Evolutionary conservation across 306 rosid species (phyloP).

Genomic region (Castanea mollissima): DNA sequence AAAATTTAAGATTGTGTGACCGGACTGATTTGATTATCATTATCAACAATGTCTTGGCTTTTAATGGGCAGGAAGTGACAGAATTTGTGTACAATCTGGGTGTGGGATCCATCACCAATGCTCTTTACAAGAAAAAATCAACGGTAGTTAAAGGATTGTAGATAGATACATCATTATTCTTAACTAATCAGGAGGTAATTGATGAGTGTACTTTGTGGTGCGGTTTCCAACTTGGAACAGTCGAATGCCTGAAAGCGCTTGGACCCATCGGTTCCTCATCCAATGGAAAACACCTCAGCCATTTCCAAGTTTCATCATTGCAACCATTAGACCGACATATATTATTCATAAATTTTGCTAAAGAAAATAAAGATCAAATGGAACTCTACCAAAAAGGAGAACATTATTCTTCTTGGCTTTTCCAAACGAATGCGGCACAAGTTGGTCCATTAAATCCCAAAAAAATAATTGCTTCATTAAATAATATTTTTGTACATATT

Average conservation of each 20-base stretch:
- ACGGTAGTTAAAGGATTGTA: not conserved
- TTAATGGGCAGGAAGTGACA: too few relatives aligned
- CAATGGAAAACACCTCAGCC: conserved; percentile 9
- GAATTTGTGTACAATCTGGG: too few relatives aligned
- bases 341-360: not conserved
- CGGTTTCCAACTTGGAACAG: not conserved
- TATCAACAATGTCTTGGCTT: too few relatives aligned
- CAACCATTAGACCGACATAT: not conserved
- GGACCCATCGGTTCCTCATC: conserved; percentile 3
- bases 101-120: too few relatives aligned
- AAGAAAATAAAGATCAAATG: not conserved
- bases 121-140: not conserved
- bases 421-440: too few relatives aligned
- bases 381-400: not conserved
- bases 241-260: not conserved
- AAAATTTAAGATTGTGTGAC: too few relatives aligned
- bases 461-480: too few relatives aligned
- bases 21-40: too few relatives aligned
- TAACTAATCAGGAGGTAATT: conserved; percentile 7
- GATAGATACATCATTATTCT: not conserved
- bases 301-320: conserved; percentile 15
- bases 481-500: too few relatives aligned
- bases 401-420: not conserved
- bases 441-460: too few relatives aligned
- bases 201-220: not conserved